Percentiles rank a stretch among this genome's conserved stretches.
These are phyloP conservation scores for Lipomyces spencermartinsiae DNA, from an alignment of 805 yeast species.

Conservation along the genomic window DNA sequence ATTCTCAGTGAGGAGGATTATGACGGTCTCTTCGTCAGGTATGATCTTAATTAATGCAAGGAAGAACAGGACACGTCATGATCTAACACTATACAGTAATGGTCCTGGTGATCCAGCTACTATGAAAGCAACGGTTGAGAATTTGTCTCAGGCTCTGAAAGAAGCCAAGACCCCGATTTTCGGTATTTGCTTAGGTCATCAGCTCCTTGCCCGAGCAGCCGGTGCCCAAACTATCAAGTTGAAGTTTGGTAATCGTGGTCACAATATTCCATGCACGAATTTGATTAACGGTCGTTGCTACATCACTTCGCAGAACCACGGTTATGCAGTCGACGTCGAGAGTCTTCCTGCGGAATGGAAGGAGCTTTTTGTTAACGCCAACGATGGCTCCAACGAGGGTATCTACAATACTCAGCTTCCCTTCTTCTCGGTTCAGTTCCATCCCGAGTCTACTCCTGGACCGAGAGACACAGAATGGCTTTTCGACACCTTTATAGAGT, in stretches of 20 bases:
- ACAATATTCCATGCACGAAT: constrained; percentile 95
- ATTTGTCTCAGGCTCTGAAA: constrained; percentile 62
- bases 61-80: neutral
- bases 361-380: constrained; percentile 92
- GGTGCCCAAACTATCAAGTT: constrained; percentile 93
- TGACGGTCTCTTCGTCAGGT: constrained; percentile 79
- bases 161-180: constrained; percentile 86
- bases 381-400: constrained; percentile 98
- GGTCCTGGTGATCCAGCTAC: constrained; percentile 99
- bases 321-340: constrained; percentile 89
- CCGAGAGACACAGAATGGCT: constrained; percentile 98
- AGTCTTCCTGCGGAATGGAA: constrained; percentile 85
- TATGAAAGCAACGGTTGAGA: constrained; percentile 69
- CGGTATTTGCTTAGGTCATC: constrained; percentile 98
- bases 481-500: constrained; percentile 87
- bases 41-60: neutral
- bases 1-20: constrained; percentile 71
- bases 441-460: constrained; percentile 99
- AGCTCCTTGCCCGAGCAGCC: constrained; percentile 89
- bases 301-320: constrained; percentile 98
- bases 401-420: constrained; percentile 88
- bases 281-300: constrained; percentile 90
- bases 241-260: constrained; percentile 99
- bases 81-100: constrained; percentile 64
- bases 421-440: constrained; percentile 96